Base-by-base conservation (phyloP, 352 stramenopile genomes). In the Salisapilia sapeloensis region DNA sequence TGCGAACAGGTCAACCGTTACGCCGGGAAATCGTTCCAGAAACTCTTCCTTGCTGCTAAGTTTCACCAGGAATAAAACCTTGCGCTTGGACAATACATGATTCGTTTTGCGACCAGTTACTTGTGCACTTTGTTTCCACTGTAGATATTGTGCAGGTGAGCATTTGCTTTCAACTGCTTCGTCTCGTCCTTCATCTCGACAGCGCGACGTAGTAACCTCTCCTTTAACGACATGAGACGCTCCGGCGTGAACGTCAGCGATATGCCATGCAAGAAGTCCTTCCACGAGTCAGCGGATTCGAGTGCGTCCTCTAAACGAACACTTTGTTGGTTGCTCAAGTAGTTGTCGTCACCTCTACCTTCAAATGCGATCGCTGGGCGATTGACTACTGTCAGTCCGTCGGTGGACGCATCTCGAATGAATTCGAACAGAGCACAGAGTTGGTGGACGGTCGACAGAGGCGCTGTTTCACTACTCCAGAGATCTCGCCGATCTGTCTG, bases 1-100 rank as follows among this genome's bases (percentile, higher is more conserved):
- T 92, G 76, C 50, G 70, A 92, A 48, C 74, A 91, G 59, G 86
- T 94, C 51, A 93, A 93, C 57, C 69, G 70, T 33, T 93, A 91
- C 53, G 64, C 76, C 29, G 78, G 76, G 47, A 87, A 86, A 48
- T 86, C 69, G 16, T 92, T 92, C 56, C 65, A 89, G 53, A 94
- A 94, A 55, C 64, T 94, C 15, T 94, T 92, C 47, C 45, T 94
- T 36, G 76, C 79, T 29, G 60, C 71, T 39, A 84, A 84, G 50
- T 76, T 94, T 49, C 80, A 93, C 59, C 60, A 89, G 59, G 58
- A 72, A 33, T 51, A 70, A 53, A 81, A 66, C 52, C 37, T n/a
- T 28, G 24, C 24, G n/a, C n/a, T n/a, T n/a, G n/a, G n/a, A n/a
- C n/a, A n/a, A n/a, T n/a, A n/a, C n/a, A n/a, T n/a, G n/a, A n/a